Evolutionary conservation across 2,329 filamentous ascomycete genomes (phyloP), one percentile per base, ranked within the genome.

Genomic region (Fusarium nygamai): DNA sequence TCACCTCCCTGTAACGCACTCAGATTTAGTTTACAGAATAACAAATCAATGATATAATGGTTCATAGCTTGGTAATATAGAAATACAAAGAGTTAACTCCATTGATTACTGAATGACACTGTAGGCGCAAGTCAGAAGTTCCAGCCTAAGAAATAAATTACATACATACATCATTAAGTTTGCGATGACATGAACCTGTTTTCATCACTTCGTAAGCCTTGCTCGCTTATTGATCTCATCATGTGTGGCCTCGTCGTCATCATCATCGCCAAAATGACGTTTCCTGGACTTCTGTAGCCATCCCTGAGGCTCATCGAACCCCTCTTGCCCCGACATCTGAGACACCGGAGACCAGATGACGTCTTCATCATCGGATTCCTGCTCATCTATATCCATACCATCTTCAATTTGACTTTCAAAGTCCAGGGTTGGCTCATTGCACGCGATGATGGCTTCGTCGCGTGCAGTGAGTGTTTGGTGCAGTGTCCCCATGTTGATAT

Each of bases 61-160:
- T 22, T 3, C 5, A 47, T 11, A 29, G 5, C 6, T 29, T 22
- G 13, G 8, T 16, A 22, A 22, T 10, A 16, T 22, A 16, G 2
- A 16, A 22, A 22, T 29, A 29, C 1, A 22, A 29, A 47, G 27
- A 16, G 8, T 19, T 29, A 29, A 8, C 24, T 47, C 22, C 6
- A 0, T 22, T 8, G 6, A 4, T 9, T 22, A 0, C 10, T 16
- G 9, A 24, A 11, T 44, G 6, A 10, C 16, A 44, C 10, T 41
- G 22, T 8, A 41, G 13, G 8, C 7, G 5, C 6, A 29, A 2
- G 1, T 16, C 0, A 17, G 5, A 1, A 12, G 20, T 17, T 14
- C 20, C 13, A 47, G 19, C 8, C 13, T 6, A 14, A 33, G 12
- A n/a, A n/a, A n/a, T n/a, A n/a, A n/a, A n/a, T n/a, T n/a, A n/a